Base-by-base conservation (phyloP, 2,329 filamentous ascomycete genomes). In the Beauveria scarabaeidicola region DNA sequence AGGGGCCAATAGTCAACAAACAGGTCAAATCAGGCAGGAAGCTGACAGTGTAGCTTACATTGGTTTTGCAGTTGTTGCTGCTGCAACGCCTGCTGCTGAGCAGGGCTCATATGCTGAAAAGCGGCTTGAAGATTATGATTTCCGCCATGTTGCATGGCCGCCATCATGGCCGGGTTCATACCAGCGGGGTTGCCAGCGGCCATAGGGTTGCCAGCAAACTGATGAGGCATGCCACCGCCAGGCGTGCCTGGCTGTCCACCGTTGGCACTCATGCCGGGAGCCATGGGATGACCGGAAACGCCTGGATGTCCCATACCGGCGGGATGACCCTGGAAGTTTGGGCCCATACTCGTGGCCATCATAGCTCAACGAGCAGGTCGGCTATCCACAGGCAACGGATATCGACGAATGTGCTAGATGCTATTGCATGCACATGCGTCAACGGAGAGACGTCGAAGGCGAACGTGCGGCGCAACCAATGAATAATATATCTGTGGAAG, bases 101-200 rank as follows among this genome's bases (percentile, higher is more conserved):
- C 78, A 46, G 87, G 86, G 68, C 79, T 89, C 58, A 91, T 71
- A 69, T 92, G 89, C 69, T 87, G 86, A 66, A 91, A 74, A 19
- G 86, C 86, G 73, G 19, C 48, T 19, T 90, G 88, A 61, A 83
- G 81, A 72, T 84, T 88, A 61, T 83, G 83, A 58, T 78, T 81
- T 64, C 78, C 80, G 62, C 87, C 84, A 32, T 86, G 87, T 63
- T 88, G 87, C 84, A 92, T 90, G 61, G 82, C 86, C 64, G 77
- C 82, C 87, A 92, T 90, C 80, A 91, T 83, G 60, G 85, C 83
- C 67, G 89, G 86, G 70, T 85, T 89, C 64, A 90, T 86, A 70
- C 82, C 83, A 65, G 84, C 85, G 21, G 88, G 87, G 40, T 83
- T 87, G 61, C 88, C 89, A 29, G 88, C 88, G 62, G 82, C 85